phyloP scores from a whole-genome alignment of 495 filamentous ascomycete genomes.

The Tetracladium setigerum region DNA sequence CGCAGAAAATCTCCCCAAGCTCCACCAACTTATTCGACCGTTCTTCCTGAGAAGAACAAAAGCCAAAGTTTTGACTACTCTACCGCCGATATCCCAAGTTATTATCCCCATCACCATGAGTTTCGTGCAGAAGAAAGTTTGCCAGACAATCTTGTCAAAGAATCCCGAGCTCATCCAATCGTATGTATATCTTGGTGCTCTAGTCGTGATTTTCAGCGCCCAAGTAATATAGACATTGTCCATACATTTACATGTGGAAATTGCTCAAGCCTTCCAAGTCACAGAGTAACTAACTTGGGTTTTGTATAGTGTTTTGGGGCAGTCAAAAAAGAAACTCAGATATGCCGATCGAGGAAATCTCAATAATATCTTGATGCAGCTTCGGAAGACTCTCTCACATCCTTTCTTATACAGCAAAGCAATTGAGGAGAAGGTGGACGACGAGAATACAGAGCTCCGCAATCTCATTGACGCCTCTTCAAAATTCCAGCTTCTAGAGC shows the following conservation, averaged over 20 bases:
- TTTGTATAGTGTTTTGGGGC: slow-evolving; percentile 50
- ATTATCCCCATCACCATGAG: slow-evolving; percentile 93
- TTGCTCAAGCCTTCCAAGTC: no score
- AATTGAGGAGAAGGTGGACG: slow-evolving; percentile 70
- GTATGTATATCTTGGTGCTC: no score
- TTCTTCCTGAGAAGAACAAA: slow-evolving; percentile 76
- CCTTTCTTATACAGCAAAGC: slow-evolving; percentile 86
- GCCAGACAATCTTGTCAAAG: slow-evolving; percentile 85
- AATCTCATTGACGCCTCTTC: slow-evolving; percentile 87
- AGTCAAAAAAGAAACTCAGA: slow-evolving; percentile 46
- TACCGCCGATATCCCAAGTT: slow-evolving; percentile 89
- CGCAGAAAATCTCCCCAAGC: slow-evolving; percentile 65
- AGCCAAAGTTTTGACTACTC: slow-evolving; percentile 75
- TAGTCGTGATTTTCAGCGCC: no score
- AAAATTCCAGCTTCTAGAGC: slow-evolving; percentile 77
- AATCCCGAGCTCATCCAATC: slow-evolving; percentile 84
- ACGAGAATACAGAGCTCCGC: slow-evolving; percentile 48
- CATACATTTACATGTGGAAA: no score
- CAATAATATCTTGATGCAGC: slow-evolving; percentile 91
- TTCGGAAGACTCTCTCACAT: slow-evolving; percentile 91
- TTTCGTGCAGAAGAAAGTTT: slow-evolving; percentile 84
- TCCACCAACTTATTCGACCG: slow-evolving; percentile 81
- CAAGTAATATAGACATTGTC: no score
- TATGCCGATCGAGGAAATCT: slow-evolving; percentile 65
- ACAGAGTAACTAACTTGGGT: no score